Conservation (phyloP, 169 alveolate species). For the Plasmodium sp. region DNA sequence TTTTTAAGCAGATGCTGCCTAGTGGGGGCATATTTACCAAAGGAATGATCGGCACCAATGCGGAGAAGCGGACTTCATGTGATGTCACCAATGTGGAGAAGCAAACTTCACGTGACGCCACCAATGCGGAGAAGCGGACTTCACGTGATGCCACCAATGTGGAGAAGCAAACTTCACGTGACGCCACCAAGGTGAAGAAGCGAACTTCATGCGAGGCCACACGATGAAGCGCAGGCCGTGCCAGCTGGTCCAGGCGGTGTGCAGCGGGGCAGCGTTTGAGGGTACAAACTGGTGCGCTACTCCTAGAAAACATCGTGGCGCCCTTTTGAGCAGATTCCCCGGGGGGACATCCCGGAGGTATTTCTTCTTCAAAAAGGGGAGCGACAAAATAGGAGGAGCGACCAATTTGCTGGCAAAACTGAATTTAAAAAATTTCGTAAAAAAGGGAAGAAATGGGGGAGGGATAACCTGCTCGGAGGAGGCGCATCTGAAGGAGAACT, state of each 20-base stretch:
- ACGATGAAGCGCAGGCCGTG: background rate
- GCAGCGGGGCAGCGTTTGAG: background rate
- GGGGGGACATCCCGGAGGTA: background rate
- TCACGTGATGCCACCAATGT: background rate
- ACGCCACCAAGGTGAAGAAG: background rate
- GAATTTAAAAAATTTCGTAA: slow-evolving; percentile 19
- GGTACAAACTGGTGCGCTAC: background rate
- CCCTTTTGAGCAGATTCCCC: background rate
- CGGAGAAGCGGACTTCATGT: no score
- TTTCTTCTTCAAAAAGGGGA: slow-evolving; percentile 7
- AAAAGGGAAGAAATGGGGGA: background rate
- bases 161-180: background rate
- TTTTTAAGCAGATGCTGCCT: background rate
- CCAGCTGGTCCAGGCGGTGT: background rate
- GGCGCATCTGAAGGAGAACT: background rate
- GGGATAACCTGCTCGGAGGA: background rate
- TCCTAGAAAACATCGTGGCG: background rate
- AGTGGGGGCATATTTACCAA: background rate
- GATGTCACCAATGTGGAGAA: background rate
- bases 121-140: no score
- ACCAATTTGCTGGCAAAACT: slow-evolving; percentile 8
- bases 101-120: no score
- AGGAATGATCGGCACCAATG: background rate
- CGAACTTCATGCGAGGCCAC: background rate
- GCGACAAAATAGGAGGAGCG: background rate